Conservation (phyloP, 208 protist genomes). For the Trypanosoma brucei region DNA sequence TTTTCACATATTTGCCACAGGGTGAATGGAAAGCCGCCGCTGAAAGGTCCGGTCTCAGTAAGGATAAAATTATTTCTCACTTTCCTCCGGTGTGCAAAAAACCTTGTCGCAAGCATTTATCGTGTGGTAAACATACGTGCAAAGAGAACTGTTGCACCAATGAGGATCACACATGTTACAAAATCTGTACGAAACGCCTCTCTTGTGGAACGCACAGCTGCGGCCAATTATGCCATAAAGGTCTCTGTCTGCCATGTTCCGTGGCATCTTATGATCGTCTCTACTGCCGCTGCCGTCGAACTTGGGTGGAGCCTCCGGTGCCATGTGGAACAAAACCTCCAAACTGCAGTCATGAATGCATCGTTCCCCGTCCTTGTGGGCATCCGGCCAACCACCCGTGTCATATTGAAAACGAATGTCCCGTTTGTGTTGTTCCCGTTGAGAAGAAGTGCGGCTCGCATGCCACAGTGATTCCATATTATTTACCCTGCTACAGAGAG, state of each 20-base stretch:
- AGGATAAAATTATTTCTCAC: constrained; percentile 19
- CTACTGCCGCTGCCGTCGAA: constrained; percentile 81
- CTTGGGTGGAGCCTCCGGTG: constrained; percentile 84
- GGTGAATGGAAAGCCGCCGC: constrained; percentile 56
- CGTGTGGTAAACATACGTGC: constrained; percentile 86
- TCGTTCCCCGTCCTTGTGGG: constrained; percentile 71
- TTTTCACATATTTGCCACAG: constrained; percentile 61
- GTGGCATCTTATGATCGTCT: constrained; percentile 71
- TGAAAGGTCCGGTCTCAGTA: constrained; percentile 4
- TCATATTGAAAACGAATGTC: constrained; percentile 64
- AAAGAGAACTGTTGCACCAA: constrained; percentile 76
- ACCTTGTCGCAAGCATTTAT: constrained; percentile 57
- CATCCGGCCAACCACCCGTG: constrained; percentile 82
- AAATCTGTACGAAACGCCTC: constrained; percentile 82
- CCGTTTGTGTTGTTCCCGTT: constrained; percentile 73
- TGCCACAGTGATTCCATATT: constrained; percentile 53
- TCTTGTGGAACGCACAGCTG: constrained; percentile 80
- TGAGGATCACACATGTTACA: constrained; percentile 71
- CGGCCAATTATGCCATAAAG: constrained; percentile 79
- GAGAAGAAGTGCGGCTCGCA: constrained; percentile 84
- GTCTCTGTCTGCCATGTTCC: constrained; percentile 66
- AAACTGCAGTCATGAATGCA: constrained; percentile 71
- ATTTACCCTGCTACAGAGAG: constrained; percentile 57
- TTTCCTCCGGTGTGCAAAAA: constrained; percentile 62
- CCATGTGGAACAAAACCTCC: constrained; percentile 87